Base-by-base conservation (phyloP, 139 green algal genomes). In the Yamagishiella unicocca region DNA sequence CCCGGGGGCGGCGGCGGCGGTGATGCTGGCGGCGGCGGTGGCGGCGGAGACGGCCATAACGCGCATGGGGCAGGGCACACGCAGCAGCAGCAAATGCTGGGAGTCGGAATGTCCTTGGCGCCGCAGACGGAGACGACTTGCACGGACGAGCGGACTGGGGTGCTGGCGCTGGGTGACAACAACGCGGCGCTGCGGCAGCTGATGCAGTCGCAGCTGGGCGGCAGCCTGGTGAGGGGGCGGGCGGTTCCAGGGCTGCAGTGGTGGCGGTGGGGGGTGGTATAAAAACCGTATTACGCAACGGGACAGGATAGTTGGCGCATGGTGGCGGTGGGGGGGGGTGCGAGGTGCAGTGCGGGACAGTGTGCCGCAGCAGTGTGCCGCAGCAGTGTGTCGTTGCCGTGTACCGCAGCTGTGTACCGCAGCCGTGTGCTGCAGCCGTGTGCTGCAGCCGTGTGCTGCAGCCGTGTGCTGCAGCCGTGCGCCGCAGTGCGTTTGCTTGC, bases 121-220 rank as follows among this genome's bases (percentile, higher is more conserved):
- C 25, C 46, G n/a, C 74, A 82, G 74, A 64, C 50, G 45, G 74
- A 67, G 1, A n/a, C 46, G 12, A 66, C 31, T 7, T 82, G 74
- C 21, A 50, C 46, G 74, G 74, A 82, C 31, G 74, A 82, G 74
- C 45, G 33, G 8, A 82, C 74, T 1, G 74, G 74, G 27, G 74
- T 67, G 46, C 22, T 82, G 74, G 74, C n/a, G 40, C 74, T 82
- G 74, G 74, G 46, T n/a, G 74, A 67, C 8, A 67, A 82, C 43
- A 12, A 42, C 4, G 72, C 45, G 42, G 72, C 43, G 25, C 40
- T 80, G 72, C 42, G 72, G 25, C 43, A 58, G 24, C 43, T 80
- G 42, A 40, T 78, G 70, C 68, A 76, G 33, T 74, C 66, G 31
- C 66, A 74, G 66, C 31, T 74, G n/a, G 66, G 66, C 66, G 66